A percentile compares a stretch with the other conserved stretches of the same genome.
phyloP scores from a whole-genome alignment of 306 rosid genomes.

The apple (Malus domestica) region ASM211411v1 NC_041797.1:19921001-19921500 shows the following conservation, averaged over 20 bases:
- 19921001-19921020: slow-evolving; percentile 53
- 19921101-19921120: slow-evolving; percentile 66
- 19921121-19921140: slow-evolving; percentile 23
- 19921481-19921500: slow-evolving; percentile 55
- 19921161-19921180: background rate
- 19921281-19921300: slow-evolving; percentile 77
- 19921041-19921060: slow-evolving; percentile 87
- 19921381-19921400: background rate
- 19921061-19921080: slow-evolving; percentile 78
- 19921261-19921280: slow-evolving; percentile 63
- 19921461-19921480: slow-evolving; percentile 35
- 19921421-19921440: background rate
- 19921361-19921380: background rate
- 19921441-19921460: slow-evolving; percentile 27
- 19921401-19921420: no score
- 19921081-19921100: slow-evolving; percentile 70
- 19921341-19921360: slow-evolving; percentile 80
- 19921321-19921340: slow-evolving; percentile 84
- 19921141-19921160: background rate
- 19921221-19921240: slow-evolving; percentile 40
- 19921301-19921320: slow-evolving; percentile 83
- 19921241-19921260: slow-evolving; percentile 66
- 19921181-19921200: background rate
- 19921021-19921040: slow-evolving; percentile 88
- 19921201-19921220: background rate